Evolutionary conservation across 2,329 filamentous ascomycete species (phyloP), one percentile per base, ranked within the genome.

Genomic region (Diaporthe sp.): DNA sequence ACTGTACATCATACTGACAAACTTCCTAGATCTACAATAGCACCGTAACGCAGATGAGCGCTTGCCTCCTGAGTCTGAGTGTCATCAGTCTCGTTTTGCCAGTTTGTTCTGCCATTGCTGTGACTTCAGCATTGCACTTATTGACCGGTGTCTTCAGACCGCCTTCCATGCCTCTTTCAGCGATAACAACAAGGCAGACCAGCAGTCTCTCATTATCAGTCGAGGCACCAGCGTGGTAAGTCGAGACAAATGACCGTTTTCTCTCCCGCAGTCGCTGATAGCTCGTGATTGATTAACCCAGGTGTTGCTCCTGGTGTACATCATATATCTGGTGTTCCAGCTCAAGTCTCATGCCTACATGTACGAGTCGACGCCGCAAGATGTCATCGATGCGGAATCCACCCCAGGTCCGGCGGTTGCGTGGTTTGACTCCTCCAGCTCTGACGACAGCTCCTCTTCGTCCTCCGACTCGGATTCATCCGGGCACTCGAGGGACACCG

Each of bases 1-100:
- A 28, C 52, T 45, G 47, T n/a, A n/a, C n/a, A n/a, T 58, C 54
- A 15, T 70, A 77, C 35, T 68, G 42, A 73, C 30, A 35, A 17
- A 10, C 12, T 33, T 33, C 10, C 12, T 1, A 94, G 90, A 92
- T 98, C 77, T 98, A 98, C 85, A 98, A 98, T 85, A 97, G 92
- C 84, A 98, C 95, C 30, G 95, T 98, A 74, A 98, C 95, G 0
- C 95, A 98, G 82, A 98, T 98, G 95, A 98, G 95, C 82, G 96
- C 96, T 69, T 97, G 95, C 85, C 88, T 98, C 79, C 90, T 98
- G 78, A 97, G 95, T 86, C 84, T 98, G 83, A 96, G 94, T 81
- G 96, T 97, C 76, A 96, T 95, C 84, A 98, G 95, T 86, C 87
- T 98, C 30, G 89, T 98, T 35, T 85, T 98, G 17, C 95, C 96